A percentile compares a stretch with the other conserved stretches of the same genome.
Evolutionary conservation across 331 rosid genomes (phyloP).

Genomic region (Ulmus americana): DNA sequence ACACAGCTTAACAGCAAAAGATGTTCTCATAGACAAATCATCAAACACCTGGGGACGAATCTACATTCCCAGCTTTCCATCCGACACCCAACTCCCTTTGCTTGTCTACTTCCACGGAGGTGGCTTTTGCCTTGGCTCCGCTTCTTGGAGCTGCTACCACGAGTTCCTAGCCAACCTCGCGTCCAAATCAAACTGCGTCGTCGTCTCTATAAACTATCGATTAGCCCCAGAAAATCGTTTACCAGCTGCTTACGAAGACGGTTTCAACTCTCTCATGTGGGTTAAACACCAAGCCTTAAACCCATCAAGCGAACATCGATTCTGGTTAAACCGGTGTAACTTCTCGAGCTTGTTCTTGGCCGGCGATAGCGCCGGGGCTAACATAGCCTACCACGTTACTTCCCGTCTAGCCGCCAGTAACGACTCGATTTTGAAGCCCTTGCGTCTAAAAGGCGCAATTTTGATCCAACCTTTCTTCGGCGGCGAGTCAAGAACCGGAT

Average conservation of each 20-base stretch:
- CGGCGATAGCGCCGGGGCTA: slow-evolving; percentile 93
- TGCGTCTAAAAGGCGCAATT: slow-evolving; percentile 46
- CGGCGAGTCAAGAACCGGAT: slow-evolving; percentile 59
- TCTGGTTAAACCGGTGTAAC: slow-evolving; percentile 62
- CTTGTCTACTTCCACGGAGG: slow-evolving; percentile 88
- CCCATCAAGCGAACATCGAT: slow-evolving; percentile 32
- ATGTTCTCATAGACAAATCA: slow-evolving; percentile 48
- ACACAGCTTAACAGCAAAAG: slow-evolving; percentile 41
- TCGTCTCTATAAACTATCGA: slow-evolving; percentile 60
- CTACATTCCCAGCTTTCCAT: slow-evolving; percentile 35
- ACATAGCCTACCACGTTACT: slow-evolving; percentile 66
- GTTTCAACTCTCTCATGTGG: slow-evolving; percentile 61
- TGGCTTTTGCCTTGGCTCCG: slow-evolving; percentile 89
- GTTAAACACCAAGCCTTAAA: slow-evolving; percentile 46
- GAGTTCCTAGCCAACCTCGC: slow-evolving; percentile 56
- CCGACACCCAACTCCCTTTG: slow-evolving; percentile 37
- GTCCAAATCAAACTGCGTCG: slow-evolving; percentile 46
- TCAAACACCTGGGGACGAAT: slow-evolving; percentile 63
- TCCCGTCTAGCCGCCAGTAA: slow-evolving; percentile 33
- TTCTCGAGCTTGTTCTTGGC: slow-evolving; percentile 41
- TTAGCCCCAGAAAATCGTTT: slow-evolving; percentile 76
- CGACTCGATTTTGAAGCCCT: slow-evolving; percentile 26
- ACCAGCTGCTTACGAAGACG: slow-evolving; percentile 76
- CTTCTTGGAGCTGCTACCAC: slow-evolving; percentile 85
- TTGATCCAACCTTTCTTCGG: slow-evolving; percentile 91